phyloP scores from a whole-genome alignment of 2,329 filamentous ascomycete genomes.

The Hypoxylon rubiginosum region DNA sequence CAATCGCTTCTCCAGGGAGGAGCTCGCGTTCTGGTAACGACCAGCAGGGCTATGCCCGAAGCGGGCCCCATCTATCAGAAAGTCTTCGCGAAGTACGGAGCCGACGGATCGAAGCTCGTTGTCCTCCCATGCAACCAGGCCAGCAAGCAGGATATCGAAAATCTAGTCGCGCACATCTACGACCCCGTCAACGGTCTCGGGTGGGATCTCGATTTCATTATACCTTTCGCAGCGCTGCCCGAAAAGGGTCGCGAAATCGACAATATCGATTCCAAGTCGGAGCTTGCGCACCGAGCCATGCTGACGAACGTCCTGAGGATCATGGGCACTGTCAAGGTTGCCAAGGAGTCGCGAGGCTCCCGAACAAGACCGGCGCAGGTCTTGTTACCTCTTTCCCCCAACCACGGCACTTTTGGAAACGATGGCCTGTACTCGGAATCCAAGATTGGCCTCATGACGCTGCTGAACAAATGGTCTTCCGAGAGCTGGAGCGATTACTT shows the following conservation, averaged over 20 bases:
- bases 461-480: conserved; percentile 53
- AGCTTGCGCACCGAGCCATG: conserved; percentile 57
- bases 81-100: conserved; percentile 53
- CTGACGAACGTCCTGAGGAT: conserved; percentile 56
- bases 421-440: conserved; percentile 61
- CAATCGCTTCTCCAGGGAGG: conserved; percentile 38
- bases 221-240: conserved; percentile 59
- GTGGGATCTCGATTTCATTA: conserved; percentile 56
- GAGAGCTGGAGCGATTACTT: conserved; percentile 57
- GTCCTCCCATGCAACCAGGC: conserved; percentile 58
- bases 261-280: conserved; percentile 51
- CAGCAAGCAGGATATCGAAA: conserved; percentile 56
- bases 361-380: conserved; percentile 55
- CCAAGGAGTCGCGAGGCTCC: conserved; percentile 49
- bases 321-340: conserved; percentile 52
- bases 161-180: conserved; percentile 56
- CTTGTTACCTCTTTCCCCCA: conserved; percentile 59
- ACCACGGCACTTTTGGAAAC: conserved; percentile 58
- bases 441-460: conserved; percentile 56
- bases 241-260: conserved; percentile 55
- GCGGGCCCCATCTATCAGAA: conserved; percentile 52
- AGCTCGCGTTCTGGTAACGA: conserved; percentile 55
- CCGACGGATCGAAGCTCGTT: conserved; percentile 52
- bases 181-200: conserved; percentile 47
- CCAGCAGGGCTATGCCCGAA: conserved; percentile 51